These are phyloP conservation scores for Verbena officinalis DNA, from an alignment of 257 asterid species.

Conservation along the genomic window DNA sequence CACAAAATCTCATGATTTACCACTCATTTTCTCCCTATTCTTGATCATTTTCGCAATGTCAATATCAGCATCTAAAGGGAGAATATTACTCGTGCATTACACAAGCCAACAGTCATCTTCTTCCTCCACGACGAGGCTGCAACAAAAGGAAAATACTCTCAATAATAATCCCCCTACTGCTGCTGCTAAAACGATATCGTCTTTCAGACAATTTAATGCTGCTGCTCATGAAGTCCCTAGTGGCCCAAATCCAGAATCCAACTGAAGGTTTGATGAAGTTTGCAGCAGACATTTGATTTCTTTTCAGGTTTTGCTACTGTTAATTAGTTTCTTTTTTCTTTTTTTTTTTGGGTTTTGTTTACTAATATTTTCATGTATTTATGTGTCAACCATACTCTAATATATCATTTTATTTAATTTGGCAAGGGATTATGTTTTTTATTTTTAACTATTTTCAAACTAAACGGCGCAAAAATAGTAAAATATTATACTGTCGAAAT, in stretches of 20 bases:
- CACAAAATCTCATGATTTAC: slow-evolving; percentile 29
- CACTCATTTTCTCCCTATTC: slow-evolving; percentile 31
- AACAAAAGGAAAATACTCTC: slow-evolving; percentile 16
- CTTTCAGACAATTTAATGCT: slow-evolving; percentile 34
- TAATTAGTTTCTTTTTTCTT: not conserved
- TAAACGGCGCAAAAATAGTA: too few species aligned
- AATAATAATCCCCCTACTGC: not conserved
- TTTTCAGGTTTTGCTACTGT: slow-evolving; percentile 30
- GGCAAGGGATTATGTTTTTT: slow-evolving; percentile 14
- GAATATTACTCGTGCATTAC: slow-evolving; percentile 31
- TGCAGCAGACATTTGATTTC: not conserved
- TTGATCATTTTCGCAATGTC: slow-evolving; percentile 32
- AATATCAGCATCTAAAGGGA: slow-evolving; percentile 27
- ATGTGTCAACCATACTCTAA: slow-evolving; percentile 23
- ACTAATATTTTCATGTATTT: slow-evolving; percentile 22
- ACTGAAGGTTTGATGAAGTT: slow-evolving; percentile 29
- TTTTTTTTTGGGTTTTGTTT: not conserved
- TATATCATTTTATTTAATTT: slow-evolving; percentile 12
- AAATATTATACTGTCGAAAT: too few species aligned
- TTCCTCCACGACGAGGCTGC: slow-evolving; percentile 28
- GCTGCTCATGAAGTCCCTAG: slow-evolving; percentile 89
- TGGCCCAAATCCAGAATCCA: slow-evolving; percentile 89
- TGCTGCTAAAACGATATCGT: not conserved
- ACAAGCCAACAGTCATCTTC: too few species aligned
- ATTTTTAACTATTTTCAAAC: slow-evolving; percentile 10